Base-by-base conservation (phyloP, 2,329 filamentous ascomycete genomes). In the Zasmidium citrigriseum region DNA sequence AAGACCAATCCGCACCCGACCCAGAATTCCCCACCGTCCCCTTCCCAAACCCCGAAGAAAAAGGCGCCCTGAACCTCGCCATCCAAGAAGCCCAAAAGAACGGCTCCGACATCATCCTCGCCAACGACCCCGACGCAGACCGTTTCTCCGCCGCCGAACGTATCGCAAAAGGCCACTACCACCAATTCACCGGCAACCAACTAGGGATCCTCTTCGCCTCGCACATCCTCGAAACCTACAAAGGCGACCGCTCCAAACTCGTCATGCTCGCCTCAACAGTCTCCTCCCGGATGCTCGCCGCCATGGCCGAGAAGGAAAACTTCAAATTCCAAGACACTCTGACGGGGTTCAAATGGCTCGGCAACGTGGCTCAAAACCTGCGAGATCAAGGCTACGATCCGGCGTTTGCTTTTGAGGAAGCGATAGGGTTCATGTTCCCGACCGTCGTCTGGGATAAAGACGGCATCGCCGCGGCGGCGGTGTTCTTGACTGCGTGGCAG, bases 281-380 rank as follows among this genome's bases (percentile, higher is more conserved):
- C 1, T 87, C 84, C 1, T 86, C 83, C 0, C 78, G 81, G n/a
- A 87, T 88, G 83, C 77, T 88, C 1, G 75, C 78, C 11, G 78
- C 78, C 23, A 82, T 87, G 74, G 84, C 84, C 1, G 68, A 74
- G 24, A 74, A 78, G 20, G 81, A 83, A 69, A 82, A 81, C 1
- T 83, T 87, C 61, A 74, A 80, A 52, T 86, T 83, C 67, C 76
- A 79, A 58, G 85, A 88, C 66, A 87, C 86, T 0, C 72, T 88
- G 25, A 88, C 86, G 0, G 86, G 86, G 1, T 88, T 88, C 75
- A 88, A 88, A 70, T 88, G 86, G 86, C 80, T 88, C 61, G 86
- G 84, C 2, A 87, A 87, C 61, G 77, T 82, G 47, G 83, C 84
- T 1, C 78, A 80, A 18, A 74, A 80, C n/a, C 76, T 86, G 1